phyloP scores from a whole-genome alignment of 768 basidiomycete genomes.

The Coprinopsis strossmayeri region DNA sequence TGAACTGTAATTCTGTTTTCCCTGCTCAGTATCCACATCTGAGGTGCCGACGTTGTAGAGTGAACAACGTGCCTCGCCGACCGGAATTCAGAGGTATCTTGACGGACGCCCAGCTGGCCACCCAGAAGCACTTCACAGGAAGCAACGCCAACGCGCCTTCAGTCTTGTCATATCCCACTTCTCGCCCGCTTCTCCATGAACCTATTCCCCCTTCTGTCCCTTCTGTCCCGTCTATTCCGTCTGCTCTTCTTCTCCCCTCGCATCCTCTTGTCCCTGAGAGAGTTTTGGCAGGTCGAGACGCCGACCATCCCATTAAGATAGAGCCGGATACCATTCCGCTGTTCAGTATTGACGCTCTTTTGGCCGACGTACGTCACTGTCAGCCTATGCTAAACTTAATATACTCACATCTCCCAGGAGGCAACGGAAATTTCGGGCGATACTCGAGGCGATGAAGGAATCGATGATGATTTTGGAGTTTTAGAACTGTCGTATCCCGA shows the following conservation, averaged over 20 bases:
- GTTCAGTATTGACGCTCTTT: neutral
- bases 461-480: neutral
- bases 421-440: too few species aligned
- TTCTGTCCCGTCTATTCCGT: too few species aligned
- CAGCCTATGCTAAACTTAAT: neutral
- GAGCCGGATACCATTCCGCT: neutral
- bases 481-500: neutral
- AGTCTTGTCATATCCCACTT: too few species aligned
- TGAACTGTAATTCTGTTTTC: constrained; percentile 1
- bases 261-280: neutral
- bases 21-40: constrained; percentile 5
- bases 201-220: too few species aligned
- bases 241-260: neutral
- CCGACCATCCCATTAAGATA: neutral
- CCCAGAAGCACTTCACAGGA: neutral
- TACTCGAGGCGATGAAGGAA: neutral
- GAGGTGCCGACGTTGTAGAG: constrained; percentile 5
- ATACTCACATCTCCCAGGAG: too few species aligned
- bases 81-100: constrained; percentile 4
- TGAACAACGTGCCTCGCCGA: constrained; percentile 3
- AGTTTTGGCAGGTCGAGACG: neutral
- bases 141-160: too few species aligned
- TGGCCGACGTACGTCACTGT: neutral
- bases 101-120: neutral
- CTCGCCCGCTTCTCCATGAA: too few species aligned